phyloP scores from a whole-genome alignment of 441 rosid genomes.

The Brassica balearica region DNA sequence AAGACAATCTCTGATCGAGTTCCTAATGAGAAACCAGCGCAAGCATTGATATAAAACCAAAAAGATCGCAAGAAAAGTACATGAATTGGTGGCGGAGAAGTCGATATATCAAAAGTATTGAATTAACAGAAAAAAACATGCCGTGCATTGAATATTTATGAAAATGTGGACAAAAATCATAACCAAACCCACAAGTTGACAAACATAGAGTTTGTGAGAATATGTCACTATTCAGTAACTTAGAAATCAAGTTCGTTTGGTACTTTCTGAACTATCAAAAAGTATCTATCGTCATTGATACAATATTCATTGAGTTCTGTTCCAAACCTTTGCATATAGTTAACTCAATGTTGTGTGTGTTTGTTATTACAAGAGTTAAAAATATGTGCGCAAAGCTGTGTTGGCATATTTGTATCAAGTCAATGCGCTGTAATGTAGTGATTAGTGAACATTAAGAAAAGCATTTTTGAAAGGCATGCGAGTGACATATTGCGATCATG shows the following conservation, averaged over 20 bases:
- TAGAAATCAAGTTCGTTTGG: background rate
- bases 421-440: background rate
- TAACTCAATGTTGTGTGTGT: background rate
- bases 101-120: background rate
- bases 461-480: background rate
- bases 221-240: background rate
- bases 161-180: background rate
- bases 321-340: background rate
- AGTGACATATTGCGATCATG: conserved; percentile 10
- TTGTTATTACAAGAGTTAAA: background rate
- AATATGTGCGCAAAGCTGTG: background rate
- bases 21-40: background rate
- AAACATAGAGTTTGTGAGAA: background rate
- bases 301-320: background rate
- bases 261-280: background rate
- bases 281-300: background rate
- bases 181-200: background rate
- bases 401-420: background rate
- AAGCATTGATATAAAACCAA: background rate
- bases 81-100: background rate
- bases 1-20: background rate
- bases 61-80: background rate
- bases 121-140: background rate
- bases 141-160: background rate
- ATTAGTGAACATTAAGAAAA: background rate